A percentile compares a stretch with the other conserved stretches of the same genome.
Evolutionary conservation across 495 filamentous ascomycete species (phyloP).

Genomic region (Penicillium atrosanguineum): DNA sequence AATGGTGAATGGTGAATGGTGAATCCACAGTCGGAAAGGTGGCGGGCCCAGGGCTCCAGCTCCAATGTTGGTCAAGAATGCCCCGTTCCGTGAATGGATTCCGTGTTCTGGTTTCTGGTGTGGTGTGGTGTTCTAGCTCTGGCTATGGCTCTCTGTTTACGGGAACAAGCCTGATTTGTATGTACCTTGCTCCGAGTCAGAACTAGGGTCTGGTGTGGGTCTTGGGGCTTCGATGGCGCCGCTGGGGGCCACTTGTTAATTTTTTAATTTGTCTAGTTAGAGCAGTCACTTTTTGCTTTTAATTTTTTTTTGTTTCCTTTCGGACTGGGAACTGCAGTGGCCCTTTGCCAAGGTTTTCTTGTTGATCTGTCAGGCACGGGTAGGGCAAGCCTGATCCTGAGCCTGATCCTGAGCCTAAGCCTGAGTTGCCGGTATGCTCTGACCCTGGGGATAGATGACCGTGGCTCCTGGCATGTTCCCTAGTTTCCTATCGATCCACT

Average conservation of each 20-base stretch:
- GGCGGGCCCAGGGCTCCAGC: conserved; percentile 11
- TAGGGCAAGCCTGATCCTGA: background rate
- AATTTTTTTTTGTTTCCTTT: background rate
- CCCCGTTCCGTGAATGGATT: conserved; percentile 1
- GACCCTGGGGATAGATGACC: conserved; percentile 6
- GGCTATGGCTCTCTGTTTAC: background rate
- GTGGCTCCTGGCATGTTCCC: conserved; percentile 7
- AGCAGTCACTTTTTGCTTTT: background rate
- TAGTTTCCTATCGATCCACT: conserved; percentile 10
- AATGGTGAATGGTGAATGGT: too few species aligned
- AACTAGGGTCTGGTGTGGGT: conserved; percentile 18
- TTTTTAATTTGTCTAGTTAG: background rate
- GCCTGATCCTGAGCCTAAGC: background rate
- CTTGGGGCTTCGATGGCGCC: conserved; percentile 14
- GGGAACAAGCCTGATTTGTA: background rate
- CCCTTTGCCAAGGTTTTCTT: background rate
- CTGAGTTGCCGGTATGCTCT: conserved; percentile 10
- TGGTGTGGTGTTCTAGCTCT: background rate
- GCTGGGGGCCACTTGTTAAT: background rate
- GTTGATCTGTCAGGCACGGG: background rate
- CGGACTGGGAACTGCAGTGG: background rate
- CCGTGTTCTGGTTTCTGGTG: too few species aligned
- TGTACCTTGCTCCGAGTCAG: conserved; percentile 11
- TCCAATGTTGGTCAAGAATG: conserved; percentile 9
- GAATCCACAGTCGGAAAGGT: conserved; percentile 13